Evolutionary conservation across 2,329 filamentous ascomycete species (phyloP).

Genomic region (Myriosclerotinia curreyana): DNA sequence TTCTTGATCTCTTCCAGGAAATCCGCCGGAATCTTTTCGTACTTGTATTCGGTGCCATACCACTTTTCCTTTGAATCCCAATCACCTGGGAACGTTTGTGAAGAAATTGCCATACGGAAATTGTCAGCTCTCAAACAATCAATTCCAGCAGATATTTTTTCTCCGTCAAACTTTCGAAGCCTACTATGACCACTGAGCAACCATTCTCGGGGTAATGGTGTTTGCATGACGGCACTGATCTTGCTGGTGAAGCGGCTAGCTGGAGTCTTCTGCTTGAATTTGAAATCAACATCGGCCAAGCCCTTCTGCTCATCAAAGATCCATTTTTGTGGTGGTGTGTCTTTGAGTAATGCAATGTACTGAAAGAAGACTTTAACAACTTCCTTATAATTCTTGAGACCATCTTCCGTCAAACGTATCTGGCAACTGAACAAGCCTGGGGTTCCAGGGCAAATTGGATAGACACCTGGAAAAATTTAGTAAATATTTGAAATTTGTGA

Average conservation of each 20-base stretch:
- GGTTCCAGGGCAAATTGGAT: conserved; percentile 60
- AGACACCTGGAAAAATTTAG: conserved; percentile 46
- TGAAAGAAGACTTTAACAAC: conserved; percentile 67
- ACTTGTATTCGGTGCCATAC: conserved; percentile 94
- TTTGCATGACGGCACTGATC: conserved; percentile 86
- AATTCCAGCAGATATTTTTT: conserved; percentile 71
- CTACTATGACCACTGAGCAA: conserved; percentile 74
- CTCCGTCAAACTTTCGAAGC: conserved; percentile 75
- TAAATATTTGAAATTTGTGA: not conserved
- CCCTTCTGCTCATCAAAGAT: conserved; percentile 90
- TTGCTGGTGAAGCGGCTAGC: conserved; percentile 86
- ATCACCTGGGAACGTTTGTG: conserved; percentile 75
- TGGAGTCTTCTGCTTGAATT: conserved; percentile 88
- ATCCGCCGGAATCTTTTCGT: conserved; percentile 73
- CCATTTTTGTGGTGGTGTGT: conserved; percentile 82
- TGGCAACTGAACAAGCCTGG: conserved; percentile 64
- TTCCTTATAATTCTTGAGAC: conserved; percentile 55
- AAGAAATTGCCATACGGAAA: conserved; percentile 79
- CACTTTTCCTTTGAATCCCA: conserved; percentile 92
- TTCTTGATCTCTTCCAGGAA: conserved; percentile 68
- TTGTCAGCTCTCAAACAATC: conserved; percentile 80
- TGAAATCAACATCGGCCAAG: conserved; percentile 90
- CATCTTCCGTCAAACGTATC: conserved; percentile 65
- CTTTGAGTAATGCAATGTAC: conserved; percentile 82
- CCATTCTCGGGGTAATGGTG: conserved; percentile 80